Conservation (phyloP, 2,329 filamentous ascomycete genomes). For the Leptographium lundbergii region DNA sequence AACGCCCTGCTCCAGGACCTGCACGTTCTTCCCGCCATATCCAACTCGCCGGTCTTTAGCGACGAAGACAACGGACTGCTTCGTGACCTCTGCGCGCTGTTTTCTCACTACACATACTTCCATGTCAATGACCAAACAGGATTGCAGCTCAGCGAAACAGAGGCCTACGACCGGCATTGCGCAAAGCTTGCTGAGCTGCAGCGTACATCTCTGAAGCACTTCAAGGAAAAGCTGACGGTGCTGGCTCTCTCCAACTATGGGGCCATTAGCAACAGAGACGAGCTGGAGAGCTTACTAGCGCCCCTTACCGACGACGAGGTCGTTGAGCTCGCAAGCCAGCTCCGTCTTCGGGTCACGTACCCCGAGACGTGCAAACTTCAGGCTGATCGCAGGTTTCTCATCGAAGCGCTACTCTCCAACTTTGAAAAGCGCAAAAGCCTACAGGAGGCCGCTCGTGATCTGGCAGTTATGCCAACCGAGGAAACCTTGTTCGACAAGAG, state of each 20-base stretch:
- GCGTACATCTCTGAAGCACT: conserved; percentile 62
- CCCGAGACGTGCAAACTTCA: conserved; percentile 55
- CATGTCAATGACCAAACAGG: conserved; percentile 86
- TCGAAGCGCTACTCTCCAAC: conserved; percentile 59
- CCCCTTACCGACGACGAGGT: conserved; percentile 65
- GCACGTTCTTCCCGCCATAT: conserved; percentile 66
- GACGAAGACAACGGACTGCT: conserved; percentile 64
- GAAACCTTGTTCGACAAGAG: conserved; percentile 64
- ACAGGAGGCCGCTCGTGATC: conserved; percentile 59
- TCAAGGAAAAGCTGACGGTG: conserved; percentile 83
- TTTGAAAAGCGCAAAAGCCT: conserved; percentile 74
- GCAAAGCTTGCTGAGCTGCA: conserved; percentile 67
- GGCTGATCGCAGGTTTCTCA: conserved; percentile 49
- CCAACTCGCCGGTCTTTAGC: conserved; percentile 65
- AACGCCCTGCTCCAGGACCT: conserved; percentile 80
- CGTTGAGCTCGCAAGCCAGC: conserved; percentile 49
- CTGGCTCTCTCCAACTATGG: conserved; percentile 87
- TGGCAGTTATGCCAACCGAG: conserved; percentile 78
- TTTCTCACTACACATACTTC: conserved; percentile 80
- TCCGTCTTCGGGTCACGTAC: conserved; percentile 75
- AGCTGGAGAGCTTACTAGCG: conserved; percentile 65
- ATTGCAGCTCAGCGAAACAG: conserved; percentile 55
- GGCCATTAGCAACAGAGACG: conserved; percentile 66
- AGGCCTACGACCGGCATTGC: conserved; percentile 73
- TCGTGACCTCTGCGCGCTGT: conserved; percentile 66